Evolutionary conservation across 352 stramenopile genomes (phyloP).

Genomic region (Phytophthora tubulina): DNA sequence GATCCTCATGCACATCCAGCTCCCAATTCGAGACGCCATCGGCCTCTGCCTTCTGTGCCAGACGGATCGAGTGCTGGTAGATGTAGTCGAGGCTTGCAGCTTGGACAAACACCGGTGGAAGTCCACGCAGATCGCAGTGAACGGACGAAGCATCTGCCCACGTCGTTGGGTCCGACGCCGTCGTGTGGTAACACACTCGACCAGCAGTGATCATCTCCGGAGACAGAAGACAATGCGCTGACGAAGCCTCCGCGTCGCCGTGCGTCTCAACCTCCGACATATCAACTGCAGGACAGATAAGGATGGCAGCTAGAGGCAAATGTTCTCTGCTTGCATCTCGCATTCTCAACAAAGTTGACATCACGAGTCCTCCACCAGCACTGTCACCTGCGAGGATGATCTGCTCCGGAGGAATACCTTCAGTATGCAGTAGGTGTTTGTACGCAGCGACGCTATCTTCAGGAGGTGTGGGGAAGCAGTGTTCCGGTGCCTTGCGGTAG

Average conservation of each 20-base stretch:
- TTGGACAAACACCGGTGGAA: constrained; percentile 62
- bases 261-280: constrained; percentile 42
- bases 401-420: constrained; percentile 36
- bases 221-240: constrained; percentile 43
- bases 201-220: constrained; percentile 37
- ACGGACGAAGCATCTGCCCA: constrained; percentile 56
- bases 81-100: constrained; percentile 52
- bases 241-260: constrained; percentile 17
- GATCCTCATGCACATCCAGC: constrained; percentile 48
- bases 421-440: constrained; percentile 48
- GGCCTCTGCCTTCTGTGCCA: constrained; percentile 44
- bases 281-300: constrained; percentile 59
- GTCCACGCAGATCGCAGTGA: constrained; percentile 57
- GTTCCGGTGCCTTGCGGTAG: constrained; percentile 59
- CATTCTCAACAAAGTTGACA: constrained; percentile 54
- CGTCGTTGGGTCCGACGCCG: constrained; percentile 26
- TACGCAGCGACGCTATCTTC: constrained; percentile 53
- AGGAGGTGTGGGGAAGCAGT: constrained; percentile 50
- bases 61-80: constrained; percentile 44
- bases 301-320: constrained; percentile 46
- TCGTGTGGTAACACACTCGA: constrained; percentile 32
- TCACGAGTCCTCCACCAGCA: constrained; percentile 49
- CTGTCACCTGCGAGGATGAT: constrained; percentile 56
- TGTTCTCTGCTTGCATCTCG: constrained; percentile 27
- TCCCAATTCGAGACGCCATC: constrained; percentile 57